These are phyloP conservation scores for Yamadazyma philogaea DNA, from an alignment of 805 yeast species.

Conservation along the genomic window DNA sequence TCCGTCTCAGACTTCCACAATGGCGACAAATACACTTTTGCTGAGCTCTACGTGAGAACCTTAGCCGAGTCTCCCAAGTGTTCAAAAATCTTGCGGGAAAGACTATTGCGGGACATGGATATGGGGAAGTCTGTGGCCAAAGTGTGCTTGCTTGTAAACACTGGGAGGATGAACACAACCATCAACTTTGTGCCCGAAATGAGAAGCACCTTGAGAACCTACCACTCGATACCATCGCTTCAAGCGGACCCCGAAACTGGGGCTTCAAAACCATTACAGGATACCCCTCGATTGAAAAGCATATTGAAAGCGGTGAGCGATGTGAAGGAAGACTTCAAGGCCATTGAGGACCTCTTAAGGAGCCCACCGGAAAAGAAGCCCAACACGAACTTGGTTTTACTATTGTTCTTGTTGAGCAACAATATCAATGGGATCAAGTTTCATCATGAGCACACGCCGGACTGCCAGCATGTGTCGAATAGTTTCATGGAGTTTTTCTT, in stretches of 20 bases:
- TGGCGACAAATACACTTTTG: slow-evolving; percentile 61
- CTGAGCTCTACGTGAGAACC: slow-evolving; percentile 78
- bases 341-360: slow-evolving; percentile 44
- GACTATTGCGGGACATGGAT: slow-evolving; percentile 59
- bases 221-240: slow-evolving; percentile 87
- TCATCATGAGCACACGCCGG: slow-evolving; percentile 20
- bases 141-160: slow-evolving; percentile 82
- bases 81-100: slow-evolving; percentile 77
- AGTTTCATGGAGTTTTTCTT: slow-evolving; percentile 75
- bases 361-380: slow-evolving; percentile 33
- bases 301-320: slow-evolving; percentile 87
- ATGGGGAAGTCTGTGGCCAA: slow-evolving; percentile 71
- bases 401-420: slow-evolving; percentile 71
- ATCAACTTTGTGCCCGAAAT: slow-evolving; percentile 92
- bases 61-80: slow-evolving; percentile 80
- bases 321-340: slow-evolving; percentile 46
- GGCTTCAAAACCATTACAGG: slow-evolving; percentile 73
- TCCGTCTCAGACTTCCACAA: slow-evolving; percentile 34
- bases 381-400: slow-evolving; percentile 64
- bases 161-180: slow-evolving; percentile 93
- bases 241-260: slow-evolving; percentile 61
- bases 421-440: slow-evolving; percentile 52
- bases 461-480: slow-evolving; percentile 20
- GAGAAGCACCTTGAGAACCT: slow-evolving; percentile 90
- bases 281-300: slow-evolving; percentile 89